Base-by-base conservation (phyloP, 805 yeast genomes). In the Ogataea methylovora region DNA sequence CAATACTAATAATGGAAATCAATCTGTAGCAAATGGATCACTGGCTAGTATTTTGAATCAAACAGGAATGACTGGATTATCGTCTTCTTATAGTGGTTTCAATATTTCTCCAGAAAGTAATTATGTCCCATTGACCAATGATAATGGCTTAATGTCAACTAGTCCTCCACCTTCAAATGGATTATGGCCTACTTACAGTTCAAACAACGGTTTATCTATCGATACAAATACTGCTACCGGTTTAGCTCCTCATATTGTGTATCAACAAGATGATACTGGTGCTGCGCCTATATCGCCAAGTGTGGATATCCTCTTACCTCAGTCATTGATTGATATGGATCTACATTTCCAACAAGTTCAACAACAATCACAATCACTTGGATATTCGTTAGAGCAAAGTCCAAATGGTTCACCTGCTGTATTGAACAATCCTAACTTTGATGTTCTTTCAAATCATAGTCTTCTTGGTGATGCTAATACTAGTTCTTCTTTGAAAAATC, bases 241-340 rank as follows among this genome's bases (percentile, higher is more conserved):
- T 13, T 8, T 14, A 5, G 15, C 24, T 15, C 20, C 18, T 14
- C 17, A 24, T 15, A 32, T 32, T n/a, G 36, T n/a, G n/a, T n/a
- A n/a, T n/a, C n/a, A n/a, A n/a, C n/a, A n/a, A n/a, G n/a, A n/a
- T n/a, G n/a, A n/a, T n/a, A 11, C n/a, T 24, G 14, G 8, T 10
- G 12, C 12, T n/a, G n/a, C n/a, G n/a, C n/a, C n/a, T n/a, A n/a
- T n/a, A 12, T 32, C 45, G 3, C 45, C 51, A 8, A 35, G 35
- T 29, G 50, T 52, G n/a, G 49, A 52, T 23, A 36, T 47, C 31
- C 33, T 52, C 12, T 34, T 54, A 11, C 61, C 60, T 2, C 61
- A 54, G 31, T 42, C 53, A 16, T 32, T 54, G 6, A 53, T 56
- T 17, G 49, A 51, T 20, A 26, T 49, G n/a, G 32, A 15, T 5